These are phyloP conservation scores for Daldinia eschscholtzii DNA, from an alignment of 2,329 filamentous ascomycete species.

Conservation along the genomic window DNA sequence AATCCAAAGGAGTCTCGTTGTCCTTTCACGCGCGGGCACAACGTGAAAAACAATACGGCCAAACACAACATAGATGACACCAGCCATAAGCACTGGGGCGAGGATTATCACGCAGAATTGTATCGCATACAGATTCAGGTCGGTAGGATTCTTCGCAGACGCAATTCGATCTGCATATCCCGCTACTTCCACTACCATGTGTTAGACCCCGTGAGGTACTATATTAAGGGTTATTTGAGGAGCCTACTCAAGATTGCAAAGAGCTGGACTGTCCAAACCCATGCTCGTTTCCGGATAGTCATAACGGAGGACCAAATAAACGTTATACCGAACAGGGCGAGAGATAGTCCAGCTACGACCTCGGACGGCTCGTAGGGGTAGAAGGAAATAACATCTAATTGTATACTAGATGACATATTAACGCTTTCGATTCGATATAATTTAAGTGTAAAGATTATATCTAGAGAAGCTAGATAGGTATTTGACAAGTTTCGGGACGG, in stretches of 20 bases:
- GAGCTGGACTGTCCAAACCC: constrained; percentile 52
- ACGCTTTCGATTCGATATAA: constrained; percentile 2
- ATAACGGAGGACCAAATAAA: constrained; percentile 45
- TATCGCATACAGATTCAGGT: constrained; percentile 50
- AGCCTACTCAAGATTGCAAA: constrained; percentile 48
- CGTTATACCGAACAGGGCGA: constrained; percentile 47
- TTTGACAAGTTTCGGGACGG: background rate
- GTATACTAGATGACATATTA: constrained; percentile 22
- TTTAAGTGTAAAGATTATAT: background rate
- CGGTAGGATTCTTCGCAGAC: constrained; percentile 48
- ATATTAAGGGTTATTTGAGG: background rate
- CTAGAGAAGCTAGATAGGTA: background rate
- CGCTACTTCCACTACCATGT: constrained; percentile 54
- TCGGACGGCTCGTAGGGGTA: constrained; percentile 48
- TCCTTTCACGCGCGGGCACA: constrained; percentile 53
- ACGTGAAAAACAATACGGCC: constrained; percentile 56
- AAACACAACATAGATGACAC: constrained; percentile 56
- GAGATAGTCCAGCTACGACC: constrained; percentile 46
- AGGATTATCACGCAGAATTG: constrained; percentile 57
- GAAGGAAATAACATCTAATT: constrained; percentile 22
- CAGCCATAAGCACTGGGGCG: constrained; percentile 57
- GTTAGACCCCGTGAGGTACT: constrained; percentile 10
- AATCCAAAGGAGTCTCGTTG: constrained; percentile 55
- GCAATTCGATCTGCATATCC: constrained; percentile 53
- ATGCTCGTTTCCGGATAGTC: constrained; percentile 47